A percentile compares a stretch with the other conserved stretches of the same genome.
These are phyloP conservation scores for Cutaneotrichosporon dermatis DNA, from an alignment of 1,284 basidiomycete species.

Conservation along the genomic window DNA sequence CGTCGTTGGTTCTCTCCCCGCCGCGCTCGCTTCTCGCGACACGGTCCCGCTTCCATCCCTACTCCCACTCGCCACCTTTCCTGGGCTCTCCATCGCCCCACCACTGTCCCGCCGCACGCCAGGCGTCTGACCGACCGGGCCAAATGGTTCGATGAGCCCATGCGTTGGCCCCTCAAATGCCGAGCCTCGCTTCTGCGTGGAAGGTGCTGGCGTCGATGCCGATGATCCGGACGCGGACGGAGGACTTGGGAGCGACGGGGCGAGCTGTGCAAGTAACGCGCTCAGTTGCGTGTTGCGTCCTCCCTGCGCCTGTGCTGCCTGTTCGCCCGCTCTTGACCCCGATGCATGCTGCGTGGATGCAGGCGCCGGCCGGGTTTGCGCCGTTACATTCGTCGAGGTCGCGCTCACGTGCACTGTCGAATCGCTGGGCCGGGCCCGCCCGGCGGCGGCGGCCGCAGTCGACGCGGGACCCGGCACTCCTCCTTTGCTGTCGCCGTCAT, in stretches of 20 bases:
- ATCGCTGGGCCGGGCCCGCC: background rate
- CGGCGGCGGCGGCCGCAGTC: background rate
- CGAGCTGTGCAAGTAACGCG: slow-evolving; percentile 13
- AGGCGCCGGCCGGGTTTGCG: background rate
- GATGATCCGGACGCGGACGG: background rate
- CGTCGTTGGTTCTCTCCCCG: too few species aligned
- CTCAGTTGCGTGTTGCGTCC: slow-evolving; percentile 5
- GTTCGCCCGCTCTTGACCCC: background rate
- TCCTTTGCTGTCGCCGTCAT: slow-evolving; percentile 5
- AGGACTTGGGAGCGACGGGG: background rate
- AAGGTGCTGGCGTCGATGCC: slow-evolving; percentile 1
- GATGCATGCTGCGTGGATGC: background rate
- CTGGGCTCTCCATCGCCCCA: background rate
- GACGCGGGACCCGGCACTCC: background rate
- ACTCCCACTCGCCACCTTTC: background rate
- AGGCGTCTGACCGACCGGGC: slow-evolving; percentile 25
- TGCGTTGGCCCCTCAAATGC: slow-evolving; percentile 16
- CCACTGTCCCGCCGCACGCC: background rate
- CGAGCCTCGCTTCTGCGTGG: slow-evolving; percentile 7
- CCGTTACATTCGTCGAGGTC: too few species aligned
- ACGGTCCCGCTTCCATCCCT: too few species aligned
- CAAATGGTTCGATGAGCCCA: slow-evolving; percentile 37
- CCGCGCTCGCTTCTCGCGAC: too few species aligned
- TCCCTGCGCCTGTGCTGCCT: background rate
- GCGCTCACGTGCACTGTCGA: too few species aligned